Evolutionary conservation across 2,329 filamentous ascomycete genomes (phyloP), one percentile per base, ranked within the genome.

Genomic region (Fusarium miscanthi): DNA sequence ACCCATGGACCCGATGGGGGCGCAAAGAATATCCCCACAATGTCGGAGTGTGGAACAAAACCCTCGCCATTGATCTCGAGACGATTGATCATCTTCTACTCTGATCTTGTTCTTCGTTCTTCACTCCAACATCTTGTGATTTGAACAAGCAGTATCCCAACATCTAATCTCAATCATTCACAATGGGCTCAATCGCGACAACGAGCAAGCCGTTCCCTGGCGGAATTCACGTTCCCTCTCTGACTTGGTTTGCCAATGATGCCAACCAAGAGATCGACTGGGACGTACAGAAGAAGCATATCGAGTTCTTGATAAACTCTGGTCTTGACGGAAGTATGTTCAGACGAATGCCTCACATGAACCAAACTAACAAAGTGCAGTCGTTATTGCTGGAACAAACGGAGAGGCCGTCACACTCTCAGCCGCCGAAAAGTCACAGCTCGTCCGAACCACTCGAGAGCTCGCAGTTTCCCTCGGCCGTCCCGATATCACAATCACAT

Each of bases 341-440:
- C 9, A 48, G 10, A 7, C 3, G 17, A 6, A 31, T 4, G 1
- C 2, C 6, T 2, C 5, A 4, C 2, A 12, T 13, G 19, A 5
- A 8, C 6, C 16, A 25, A 53, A 74, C 63, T 78, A 76, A 72
- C 63, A 41, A 6, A 13, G 5, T 21, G 33, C n/a, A 79, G 81
- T 94, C 65, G 90, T 92, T 49, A 89, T 90, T 45, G 91, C 92
- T 77, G 92, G 92, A 56, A 92, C 90, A 72, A 94, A 93, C 75
- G 92, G 92, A 74, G 92, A 94, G 81, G 90, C 92, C 13, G 91
- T 93, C 6, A 91, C 93, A 67, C 84, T 94, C 8, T 88, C 88
- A 46, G 85, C 87, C 63, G 85, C 87, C 19, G 92, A 94, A 80
- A 89, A 92, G 76, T 85, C 86, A 54, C 82, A 86, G 52, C 86